Base-by-base conservation (phyloP, 176 grass and related monocot genomes). In the Musa itinerans region DNA sequence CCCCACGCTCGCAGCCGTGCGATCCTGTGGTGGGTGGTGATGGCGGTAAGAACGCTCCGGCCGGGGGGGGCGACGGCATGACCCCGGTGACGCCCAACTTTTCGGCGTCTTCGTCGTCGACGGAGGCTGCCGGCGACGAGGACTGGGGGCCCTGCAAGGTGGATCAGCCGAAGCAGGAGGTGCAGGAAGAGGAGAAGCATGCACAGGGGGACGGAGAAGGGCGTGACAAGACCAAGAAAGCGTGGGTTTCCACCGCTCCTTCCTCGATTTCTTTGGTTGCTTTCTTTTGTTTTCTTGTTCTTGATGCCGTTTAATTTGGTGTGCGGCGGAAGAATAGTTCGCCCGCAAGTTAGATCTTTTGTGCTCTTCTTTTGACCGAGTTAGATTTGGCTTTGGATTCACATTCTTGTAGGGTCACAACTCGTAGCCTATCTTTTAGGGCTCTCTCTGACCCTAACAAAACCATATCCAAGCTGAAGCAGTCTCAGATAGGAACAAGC, bases 51-150 rank as follows among this genome's bases (percentile, higher is more conserved):
- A 52, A 10, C 10, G 61, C 11, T 59, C 27, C 16, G 0, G 43
- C 34, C 11, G 21, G 23, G 19, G 16, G 68, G 9, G 68, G 49
- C 1, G 34, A 19, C 14, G 68, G 34, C 12, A 10, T 11, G 54
- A 27, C 61, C 54, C 92, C 92, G 51, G 20, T 78, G 29, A 96
- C 95, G 25, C 88, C 95, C 13, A 92, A 94, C 87, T 99, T 91
- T 4, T 99, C 90, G 1, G 83, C 94, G 86, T 91, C 95, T 0
- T 92, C 88, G 6, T 88, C 89, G 14, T 99, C 91, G 2, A 92
- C 78, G 62, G 94, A 98, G 82, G 84, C 73, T 0, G 90, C 76
- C 1, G 82, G 81, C 9, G 87, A 92, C 50, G 90, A 83, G 71
- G 87, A 89, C n/a, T 87, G 82, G 13, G 72, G 50, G 11, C 54